A percentile compares a stretch with the other conserved stretches of the same genome.
Evolutionary conservation across 2,329 filamentous ascomycete genomes (phyloP).

Genomic region (Aureobasidium lini): DNA sequence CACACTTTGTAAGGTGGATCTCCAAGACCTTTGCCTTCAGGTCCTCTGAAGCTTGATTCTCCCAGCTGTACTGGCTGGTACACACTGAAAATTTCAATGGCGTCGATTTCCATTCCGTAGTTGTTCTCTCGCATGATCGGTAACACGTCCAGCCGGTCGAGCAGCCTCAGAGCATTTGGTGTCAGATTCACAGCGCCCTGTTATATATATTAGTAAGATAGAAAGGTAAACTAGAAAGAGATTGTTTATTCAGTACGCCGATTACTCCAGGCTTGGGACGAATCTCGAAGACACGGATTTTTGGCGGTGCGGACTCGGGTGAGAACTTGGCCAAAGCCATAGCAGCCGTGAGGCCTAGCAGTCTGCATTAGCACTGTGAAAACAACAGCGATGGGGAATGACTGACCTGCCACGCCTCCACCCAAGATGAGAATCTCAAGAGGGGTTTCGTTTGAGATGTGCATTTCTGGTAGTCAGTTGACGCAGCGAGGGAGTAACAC

Average conservation of each 20-base stretch:
- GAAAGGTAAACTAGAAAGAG: too few species aligned
- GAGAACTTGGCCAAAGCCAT: conserved; percentile 40
- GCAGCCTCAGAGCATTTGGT: conserved; percentile 37
- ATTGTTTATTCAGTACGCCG: conserved; percentile 17
- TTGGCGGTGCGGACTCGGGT: conserved; percentile 24
- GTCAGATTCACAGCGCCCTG: conserved; percentile 41
- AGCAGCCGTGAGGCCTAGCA: conserved; percentile 40
- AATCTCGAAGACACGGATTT: conserved; percentile 43
- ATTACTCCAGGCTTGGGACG: conserved; percentile 39
- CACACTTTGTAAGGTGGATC: conserved; percentile 34
- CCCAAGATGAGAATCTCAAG: conserved; percentile 11
- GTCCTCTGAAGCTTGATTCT: conserved; percentile 35
- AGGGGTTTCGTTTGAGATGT: neutral
- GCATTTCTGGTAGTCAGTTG: neutral
- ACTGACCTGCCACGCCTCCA: conserved; percentile 13
- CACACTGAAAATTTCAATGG: conserved; percentile 39
- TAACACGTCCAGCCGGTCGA: conserved; percentile 29
- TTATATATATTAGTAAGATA: too few species aligned
- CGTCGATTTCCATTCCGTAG: conserved; percentile 36
- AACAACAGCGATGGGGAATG: neutral
- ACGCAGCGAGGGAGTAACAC: neutral
- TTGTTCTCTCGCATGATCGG: conserved; percentile 31
- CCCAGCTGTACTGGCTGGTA: conserved; percentile 35
- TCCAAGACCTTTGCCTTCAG: conserved; percentile 37
- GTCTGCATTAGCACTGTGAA: neutral